Base-by-base conservation (phyloP, 2,329 filamentous ascomycete genomes). In the Catunica adiposa region DNA sequence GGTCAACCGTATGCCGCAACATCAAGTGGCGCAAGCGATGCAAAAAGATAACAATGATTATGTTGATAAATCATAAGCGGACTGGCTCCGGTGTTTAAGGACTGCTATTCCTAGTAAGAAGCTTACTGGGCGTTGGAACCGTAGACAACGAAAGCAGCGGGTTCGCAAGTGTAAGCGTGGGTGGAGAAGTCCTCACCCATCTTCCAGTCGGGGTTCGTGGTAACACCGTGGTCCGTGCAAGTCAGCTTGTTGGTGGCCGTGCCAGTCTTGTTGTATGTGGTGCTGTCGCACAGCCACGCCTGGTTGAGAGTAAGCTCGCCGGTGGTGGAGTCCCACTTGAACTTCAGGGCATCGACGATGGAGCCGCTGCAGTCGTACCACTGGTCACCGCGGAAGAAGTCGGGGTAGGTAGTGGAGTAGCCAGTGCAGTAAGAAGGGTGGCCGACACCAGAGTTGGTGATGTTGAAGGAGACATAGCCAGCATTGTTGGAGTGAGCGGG, bases 321-420 rank as follows among this genome's bases (percentile, higher is more conserved):
- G 26, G 61, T 61, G 3, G 70, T 65, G 11, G 66, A 62, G 62
- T 62, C 68, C 60, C 69, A 78, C 54, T 66, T 66, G 59, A 77
- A 78, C 2, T 68, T 69, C 48, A 63, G 61, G 25, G 65, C 63
- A 54, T 60, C 55, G 14, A 57, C 59, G 4, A 42, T 54, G n/a
- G 59, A 61, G 8, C 64, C 61, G 1, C 61, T 60, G 67, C 75
- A 78, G 6, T 63, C 63, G 66, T 76, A 77, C 47, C 61, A 53
- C 34, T 69, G 17, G 53, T 63, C 69, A 61, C 73, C 74, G 63
- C 73, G 75, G 66, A 76, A 78, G 63, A 75, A 77, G 61, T 74
- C 70, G 8, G 52, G 58, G 3, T 76, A 68, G 64, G 69, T 67
- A 59, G 60, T 64, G 63, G 71, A 76, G 20, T 60, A 14, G 47